Conservation (phyloP, 2,329 filamentous ascomycete species). For the Raffaelea ambrosiae region DNA sequence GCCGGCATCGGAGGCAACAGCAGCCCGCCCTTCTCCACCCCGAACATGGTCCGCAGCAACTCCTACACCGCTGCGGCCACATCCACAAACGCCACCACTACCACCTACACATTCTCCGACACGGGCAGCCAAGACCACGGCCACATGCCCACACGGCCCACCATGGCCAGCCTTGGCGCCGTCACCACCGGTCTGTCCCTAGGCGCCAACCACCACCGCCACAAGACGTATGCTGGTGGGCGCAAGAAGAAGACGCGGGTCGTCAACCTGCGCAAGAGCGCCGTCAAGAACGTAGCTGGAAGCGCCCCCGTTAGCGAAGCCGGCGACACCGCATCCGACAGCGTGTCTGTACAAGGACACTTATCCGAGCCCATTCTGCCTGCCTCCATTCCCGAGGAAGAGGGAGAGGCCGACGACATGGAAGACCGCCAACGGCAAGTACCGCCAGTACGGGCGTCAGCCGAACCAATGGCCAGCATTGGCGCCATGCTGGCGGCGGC, state of each 20-base stretch:
- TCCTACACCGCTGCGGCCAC: constrained; percentile 52
- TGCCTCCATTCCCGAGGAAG: constrained; percentile 50
- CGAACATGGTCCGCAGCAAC: constrained; percentile 52
- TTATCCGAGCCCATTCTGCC: constrained; percentile 53
- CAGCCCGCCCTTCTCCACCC: constrained; percentile 37
- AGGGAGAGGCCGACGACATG: constrained; percentile 33
- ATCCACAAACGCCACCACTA: constrained; percentile 51
- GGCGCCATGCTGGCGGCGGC: constrained; percentile 3
- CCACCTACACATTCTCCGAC: constrained; percentile 67
- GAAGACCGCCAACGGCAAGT: neutral
- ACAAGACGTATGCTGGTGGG: constrained; percentile 46
- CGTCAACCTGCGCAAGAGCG: constrained; percentile 66
- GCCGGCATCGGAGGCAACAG: constrained; percentile 21
- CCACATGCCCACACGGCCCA: constrained; percentile 59
- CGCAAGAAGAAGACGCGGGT: constrained; percentile 79
- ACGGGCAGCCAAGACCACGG: constrained; percentile 55
- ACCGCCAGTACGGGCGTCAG: neutral
- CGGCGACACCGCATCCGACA: constrained; percentile 35
- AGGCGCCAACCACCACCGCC: constrained; percentile 45
- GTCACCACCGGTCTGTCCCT: constrained; percentile 55
- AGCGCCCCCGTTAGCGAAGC: constrained; percentile 41
- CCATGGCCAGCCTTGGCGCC: constrained; percentile 53
- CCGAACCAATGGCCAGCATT: constrained; percentile 3
- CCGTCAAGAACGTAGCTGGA: constrained; percentile 30
- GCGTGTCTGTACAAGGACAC: constrained; percentile 46